Evolutionary conservation across 2,329 filamentous ascomycete species (phyloP).

Genomic region (Fusarium fujikuroi): DNA sequence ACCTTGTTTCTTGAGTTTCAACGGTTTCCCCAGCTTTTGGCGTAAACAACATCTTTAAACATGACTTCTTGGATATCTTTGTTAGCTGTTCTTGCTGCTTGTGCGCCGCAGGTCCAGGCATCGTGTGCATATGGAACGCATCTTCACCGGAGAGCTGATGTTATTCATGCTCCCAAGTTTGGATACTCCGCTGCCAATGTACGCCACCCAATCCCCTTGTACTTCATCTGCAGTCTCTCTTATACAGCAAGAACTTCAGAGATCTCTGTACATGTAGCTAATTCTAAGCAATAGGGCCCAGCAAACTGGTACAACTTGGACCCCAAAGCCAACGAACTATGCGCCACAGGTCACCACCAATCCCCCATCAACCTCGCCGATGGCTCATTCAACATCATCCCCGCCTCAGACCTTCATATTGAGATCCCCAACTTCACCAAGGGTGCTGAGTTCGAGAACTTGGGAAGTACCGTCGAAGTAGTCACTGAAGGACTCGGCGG

Average conservation of each 20-base stretch:
- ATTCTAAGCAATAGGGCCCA: constrained; percentile 60
- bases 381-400: constrained; percentile 41
- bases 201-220: constrained; percentile 1
- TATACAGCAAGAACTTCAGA: accelerated
- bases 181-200: constrained; percentile 52
- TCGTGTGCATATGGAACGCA: constrained; percentile 55
- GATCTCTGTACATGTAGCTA: too few species aligned
- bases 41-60: background rate
- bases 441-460: constrained; percentile 60
- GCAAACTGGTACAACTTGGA: constrained; percentile 63
- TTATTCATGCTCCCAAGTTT: constrained; percentile 51
- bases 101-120: constrained; percentile 40
- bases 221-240: too few species aligned
- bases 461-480: constrained; percentile 63
- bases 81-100: constrained; percentile 27
- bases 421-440: constrained; percentile 50
- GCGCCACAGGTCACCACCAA: constrained; percentile 61
- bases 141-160: constrained; percentile 48
- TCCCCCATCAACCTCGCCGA: constrained; percentile 65
- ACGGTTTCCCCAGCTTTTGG: background rate
- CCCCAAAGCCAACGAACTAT: constrained; percentile 54
- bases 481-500: constrained; percentile 55
- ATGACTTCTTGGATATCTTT: constrained; percentile 29
- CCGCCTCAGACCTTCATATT: constrained; percentile 48
- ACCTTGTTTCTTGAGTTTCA: background rate